Evolutionary conservation across 495 filamentous ascomycete genomes (phyloP).

Genomic region (Neurospora sp.): DNA sequence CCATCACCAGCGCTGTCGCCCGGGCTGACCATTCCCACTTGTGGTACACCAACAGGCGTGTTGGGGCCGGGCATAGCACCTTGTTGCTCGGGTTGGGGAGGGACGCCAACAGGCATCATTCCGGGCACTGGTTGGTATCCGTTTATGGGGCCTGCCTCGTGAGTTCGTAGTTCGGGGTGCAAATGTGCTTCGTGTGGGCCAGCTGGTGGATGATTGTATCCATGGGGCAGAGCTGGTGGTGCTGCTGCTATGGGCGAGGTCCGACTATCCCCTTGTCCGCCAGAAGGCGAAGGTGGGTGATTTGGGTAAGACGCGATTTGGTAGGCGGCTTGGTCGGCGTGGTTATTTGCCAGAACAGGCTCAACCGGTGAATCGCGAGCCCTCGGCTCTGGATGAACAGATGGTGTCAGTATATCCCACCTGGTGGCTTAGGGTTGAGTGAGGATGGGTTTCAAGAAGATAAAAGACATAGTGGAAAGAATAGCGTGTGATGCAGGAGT

Average conservation of each 20-base stretch:
- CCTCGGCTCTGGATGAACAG: slow-evolving; percentile 13
- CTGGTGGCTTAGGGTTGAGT: not conserved
- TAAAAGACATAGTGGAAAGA: not conserved
- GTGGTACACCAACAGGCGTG: slow-evolving; percentile 2
- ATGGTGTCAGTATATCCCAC: slow-evolving; percentile 10
- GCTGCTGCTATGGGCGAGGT: slow-evolving; percentile 10
- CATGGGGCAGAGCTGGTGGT: slow-evolving; percentile 19
- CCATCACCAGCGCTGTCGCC: slow-evolving; percentile 29
- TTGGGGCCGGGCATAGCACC: slow-evolving; percentile 15
- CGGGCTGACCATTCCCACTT: slow-evolving; percentile 2
- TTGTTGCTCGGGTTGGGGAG: slow-evolving; percentile 15
- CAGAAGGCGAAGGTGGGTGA: slow-evolving; percentile 13
- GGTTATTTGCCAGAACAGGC: slow-evolving; percentile 11
- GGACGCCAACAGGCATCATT: slow-evolving; percentile 24
- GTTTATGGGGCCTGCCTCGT: slow-evolving; percentile 14
- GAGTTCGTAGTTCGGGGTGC: slow-evolving; percentile 22
- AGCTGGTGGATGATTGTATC: slow-evolving; percentile 19
- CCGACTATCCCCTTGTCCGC: slow-evolving; percentile 8
- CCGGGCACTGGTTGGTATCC: slow-evolving; percentile 15
- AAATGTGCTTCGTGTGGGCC: slow-evolving; percentile 19
- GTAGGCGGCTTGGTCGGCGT: slow-evolving; percentile 13
- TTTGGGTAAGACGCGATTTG: slow-evolving; percentile 3
- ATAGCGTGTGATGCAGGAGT: not conserved
- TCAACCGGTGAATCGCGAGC: slow-evolving; percentile 13
- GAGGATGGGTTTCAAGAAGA: not conserved